Conservation (phyloP, 257 asterid species). For the Fraxinus quadrangulata region DNA sequence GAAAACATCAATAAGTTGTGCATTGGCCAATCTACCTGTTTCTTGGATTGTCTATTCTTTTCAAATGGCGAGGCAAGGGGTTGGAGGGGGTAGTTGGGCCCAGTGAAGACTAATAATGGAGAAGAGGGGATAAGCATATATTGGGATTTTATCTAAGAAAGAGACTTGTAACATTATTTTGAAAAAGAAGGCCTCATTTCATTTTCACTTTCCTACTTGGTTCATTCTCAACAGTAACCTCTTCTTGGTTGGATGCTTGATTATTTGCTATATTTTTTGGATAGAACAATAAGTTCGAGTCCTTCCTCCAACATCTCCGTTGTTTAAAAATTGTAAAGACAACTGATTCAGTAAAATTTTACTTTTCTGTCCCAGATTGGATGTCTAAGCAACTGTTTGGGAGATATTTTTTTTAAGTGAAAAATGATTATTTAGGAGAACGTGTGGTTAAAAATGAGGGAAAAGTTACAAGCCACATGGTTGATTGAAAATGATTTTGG, state of each 20-base stretch:
- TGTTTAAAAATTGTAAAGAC: not conserved
- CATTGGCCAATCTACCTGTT: not conserved
- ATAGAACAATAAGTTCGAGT: not conserved
- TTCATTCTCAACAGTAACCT: not conserved
- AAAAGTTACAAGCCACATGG: too few species aligned
- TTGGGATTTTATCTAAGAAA: too few species aligned
- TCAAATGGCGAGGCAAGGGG: not conserved
- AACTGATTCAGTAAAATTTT: not conserved
- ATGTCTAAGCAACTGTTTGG: not conserved
- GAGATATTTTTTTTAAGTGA: not conserved
- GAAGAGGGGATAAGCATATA: too few species aligned
- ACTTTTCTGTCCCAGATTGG: not conserved
- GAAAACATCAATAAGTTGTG: not conserved
- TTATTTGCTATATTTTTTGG: not conserved
- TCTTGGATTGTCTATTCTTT: not conserved
- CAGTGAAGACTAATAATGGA: not conserved
- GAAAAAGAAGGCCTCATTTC: not conserved
- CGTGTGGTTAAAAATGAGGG: not conserved
- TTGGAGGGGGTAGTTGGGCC: not conserved
- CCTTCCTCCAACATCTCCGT: not conserved
- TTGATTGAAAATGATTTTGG: not conserved
- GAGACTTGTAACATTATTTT: too few species aligned
- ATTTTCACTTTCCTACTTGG: not conserved
- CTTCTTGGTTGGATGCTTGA: not conserved
- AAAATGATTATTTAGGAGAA: not conserved